These are phyloP conservation scores for Trichoderma guizhouense DNA, from an alignment of 2,329 filamentous ascomycete genomes.

Conservation along the genomic window DNA sequence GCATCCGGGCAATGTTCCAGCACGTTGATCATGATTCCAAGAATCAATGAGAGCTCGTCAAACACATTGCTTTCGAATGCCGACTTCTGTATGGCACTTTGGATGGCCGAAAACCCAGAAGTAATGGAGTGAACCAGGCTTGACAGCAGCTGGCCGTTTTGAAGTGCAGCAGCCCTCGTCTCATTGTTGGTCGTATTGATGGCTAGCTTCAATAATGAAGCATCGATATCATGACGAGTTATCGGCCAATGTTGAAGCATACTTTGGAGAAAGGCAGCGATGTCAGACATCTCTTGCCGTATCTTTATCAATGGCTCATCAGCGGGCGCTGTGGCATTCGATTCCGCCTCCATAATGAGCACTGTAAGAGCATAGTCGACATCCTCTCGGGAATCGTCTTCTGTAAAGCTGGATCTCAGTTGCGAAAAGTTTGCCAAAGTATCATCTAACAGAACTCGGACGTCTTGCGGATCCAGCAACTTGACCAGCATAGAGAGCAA, in stretches of 20 bases:
- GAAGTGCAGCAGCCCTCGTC: conserved; percentile 65
- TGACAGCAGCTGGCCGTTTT: conserved; percentile 54
- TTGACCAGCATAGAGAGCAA: conserved; percentile 49
- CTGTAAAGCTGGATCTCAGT: conserved; percentile 26
- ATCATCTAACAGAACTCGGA: conserved; percentile 30
- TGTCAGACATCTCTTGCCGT: conserved; percentile 28
- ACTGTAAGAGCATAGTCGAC: conserved; percentile 45
- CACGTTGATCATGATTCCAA: conserved; percentile 85
- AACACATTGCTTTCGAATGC: conserved; percentile 51
- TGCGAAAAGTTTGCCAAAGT: conserved; percentile 27
- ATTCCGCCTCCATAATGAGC: conserved; percentile 37
- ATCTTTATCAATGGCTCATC: conserved; percentile 14
- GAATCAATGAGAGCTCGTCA: conserved; percentile 70
- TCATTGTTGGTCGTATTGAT: conserved; percentile 87
- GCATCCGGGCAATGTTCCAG: conserved; percentile 71
- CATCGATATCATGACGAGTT: conserved; percentile 28
- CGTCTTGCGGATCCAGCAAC: conserved; percentile 28
- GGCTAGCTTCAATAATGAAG: conserved; percentile 54
- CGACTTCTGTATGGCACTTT: conserved; percentile 46
- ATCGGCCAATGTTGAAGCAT: conserved; percentile 32
- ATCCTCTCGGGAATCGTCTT: conserved; percentile 21
- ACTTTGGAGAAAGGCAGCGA: conserved; percentile 30
- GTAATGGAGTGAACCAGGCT: conserved; percentile 50
- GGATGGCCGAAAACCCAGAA: conserved; percentile 46
- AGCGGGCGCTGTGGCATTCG: conserved; percentile 23